Base-by-base conservation (phyloP, 768 basidiomycete species). In the Crucibulum laeve region DNA sequence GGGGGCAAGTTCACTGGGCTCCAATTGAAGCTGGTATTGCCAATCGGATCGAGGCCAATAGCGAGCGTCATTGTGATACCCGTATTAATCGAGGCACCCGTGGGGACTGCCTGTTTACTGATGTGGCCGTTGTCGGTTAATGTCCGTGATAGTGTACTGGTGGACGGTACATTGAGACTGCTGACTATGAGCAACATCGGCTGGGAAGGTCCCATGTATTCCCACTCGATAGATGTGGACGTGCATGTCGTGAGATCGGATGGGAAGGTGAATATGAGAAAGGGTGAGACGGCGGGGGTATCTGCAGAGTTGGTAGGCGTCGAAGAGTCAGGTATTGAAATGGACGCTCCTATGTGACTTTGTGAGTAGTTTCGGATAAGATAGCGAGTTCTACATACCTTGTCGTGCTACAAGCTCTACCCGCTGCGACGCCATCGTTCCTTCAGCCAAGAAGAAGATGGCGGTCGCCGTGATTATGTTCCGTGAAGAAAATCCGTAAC, bases 1-100 rank as follows among this genome's bases (percentile, higher is more conserved):
- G 66, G 58, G 0, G 73, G 55, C 18, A 80, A 57, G 45, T 66
- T 64, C 38, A 83, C 77, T 2, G 59, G 35, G 1, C 55, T 3
- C 80, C 82, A 81, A 3, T 52, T 58, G 57, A 60, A 78, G 14
- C 42, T 43, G 0, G 8, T 5, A 1, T 13, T 19, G 10, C 38
- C n/a, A n/a, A n/a, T 21, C 3, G 74, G 62, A 42, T 62, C 51
- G n/a, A 70, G 35, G 5, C 53, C 53, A 0, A 47, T 44, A 11
- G 47, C 61, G 22, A 79, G 39, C 11, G 38, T 38, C 2, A 56
- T 36, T 1, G 54, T 45, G 11, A 68, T 40, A 21, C 2, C 13
- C 10, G 30, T 22, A 14, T 45, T 42, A 21, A 40, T 28, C 10
- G 47, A 36, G 13, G 45, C 49, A 5, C 56, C 47, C 30, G 59